Evolutionary conservation across 768 basidiomycete genomes (phyloP).

Genomic region (Neoboletus brunneissimus): DNA sequence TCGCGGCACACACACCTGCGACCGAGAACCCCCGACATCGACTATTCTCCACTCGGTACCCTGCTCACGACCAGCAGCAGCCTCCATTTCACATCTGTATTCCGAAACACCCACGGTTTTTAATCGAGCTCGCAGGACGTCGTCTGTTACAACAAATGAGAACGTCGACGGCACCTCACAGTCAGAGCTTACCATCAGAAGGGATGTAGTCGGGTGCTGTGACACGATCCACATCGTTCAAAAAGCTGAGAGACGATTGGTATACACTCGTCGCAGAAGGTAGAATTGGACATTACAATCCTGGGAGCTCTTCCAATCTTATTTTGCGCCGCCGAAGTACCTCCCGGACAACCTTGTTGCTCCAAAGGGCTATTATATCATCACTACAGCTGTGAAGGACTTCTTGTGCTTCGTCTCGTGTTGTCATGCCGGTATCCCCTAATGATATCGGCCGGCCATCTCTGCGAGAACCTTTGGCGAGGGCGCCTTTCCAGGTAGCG

Average conservation of each 20-base stretch:
- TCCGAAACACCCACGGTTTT: constrained; percentile 76
- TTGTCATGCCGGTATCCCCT: constrained; percentile 25
- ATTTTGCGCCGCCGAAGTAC: constrained; percentile 44
- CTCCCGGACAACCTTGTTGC: constrained; percentile 40
- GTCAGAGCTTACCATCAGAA: constrained; percentile 39
- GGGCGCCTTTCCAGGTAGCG: constrained; percentile 59
- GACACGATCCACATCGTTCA: constrained; percentile 51
- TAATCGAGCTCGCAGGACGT: constrained; percentile 50
- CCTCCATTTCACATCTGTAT: constrained; percentile 80
- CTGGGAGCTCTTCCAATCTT: constrained; percentile 48
- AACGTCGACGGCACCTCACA: background rate
- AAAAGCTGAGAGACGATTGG: constrained; percentile 34
- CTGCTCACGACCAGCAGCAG: constrained; percentile 46
- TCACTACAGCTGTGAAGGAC: constrained; percentile 39
- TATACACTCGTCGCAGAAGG: background rate
- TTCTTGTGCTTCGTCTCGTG: constrained; percentile 39
- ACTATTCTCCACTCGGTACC: constrained; percentile 56
- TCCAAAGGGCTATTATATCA: constrained; percentile 48
- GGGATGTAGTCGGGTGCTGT: constrained; percentile 44
- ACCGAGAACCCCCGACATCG: constrained; percentile 52
- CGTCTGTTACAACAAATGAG: constrained; percentile 36
- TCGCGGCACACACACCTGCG: constrained; percentile 39
- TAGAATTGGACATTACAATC: constrained; percentile 38
- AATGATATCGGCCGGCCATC: constrained; percentile 28
- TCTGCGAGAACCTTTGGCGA: constrained; percentile 37